Evolutionary conservation across 2,329 filamentous ascomycete species (phyloP), one percentile per base, ranked within the genome.

Genomic region (Fusarium sarcochroum): DNA sequence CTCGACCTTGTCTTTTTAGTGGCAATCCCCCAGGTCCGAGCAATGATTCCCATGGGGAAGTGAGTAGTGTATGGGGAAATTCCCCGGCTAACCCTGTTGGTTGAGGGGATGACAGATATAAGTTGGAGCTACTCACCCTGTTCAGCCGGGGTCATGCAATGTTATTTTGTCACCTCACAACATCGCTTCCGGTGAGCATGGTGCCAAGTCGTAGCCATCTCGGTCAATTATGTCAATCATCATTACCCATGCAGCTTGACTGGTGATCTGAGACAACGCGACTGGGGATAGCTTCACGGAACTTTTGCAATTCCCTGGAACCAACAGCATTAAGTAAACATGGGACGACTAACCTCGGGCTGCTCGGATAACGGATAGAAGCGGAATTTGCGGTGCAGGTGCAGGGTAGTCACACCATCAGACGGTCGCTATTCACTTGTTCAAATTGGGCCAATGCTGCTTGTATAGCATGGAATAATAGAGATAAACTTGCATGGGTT

Each of bases 31-130:
- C 61, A 64, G 30, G 59, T n/a, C 59, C 40, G 46, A 64, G 61
- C 45, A 11, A 34, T 30, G 38, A 52, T 58, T 63, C 61, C 61
- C 61, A 64, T 64, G 61, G 61, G 61, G 61, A 64, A 63, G 35
- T 37, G 32, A 34, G 23, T 44, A 7, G 60, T 35, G 41, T 32
- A 47, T 38, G 60, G 61, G 52, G 61, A 59, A 64, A 59, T 59
- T 35, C 14, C 14, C 52, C 61, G 46, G 47, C n/a, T 14, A 64
- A 38, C 61, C 52, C 18, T 65, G 60, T 20, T n/a, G 14, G 10
- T 14, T 4, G 8, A 4, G 3, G 5, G 3, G 3, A 10, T 7
- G 7, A n/a, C 17, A 13, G 14, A 23, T 60, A 54, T 18, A 10
- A 35, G 1, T 7, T 13, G 6, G 5, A 20, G 8, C 1, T 9